Percentiles rank a stretch among this genome's conserved stretches.
These are phyloP conservation scores for Exobasidium rhododendri DNA, from an alignment of 1,284 basidiomycete species.

Conservation along the genomic window DNA sequence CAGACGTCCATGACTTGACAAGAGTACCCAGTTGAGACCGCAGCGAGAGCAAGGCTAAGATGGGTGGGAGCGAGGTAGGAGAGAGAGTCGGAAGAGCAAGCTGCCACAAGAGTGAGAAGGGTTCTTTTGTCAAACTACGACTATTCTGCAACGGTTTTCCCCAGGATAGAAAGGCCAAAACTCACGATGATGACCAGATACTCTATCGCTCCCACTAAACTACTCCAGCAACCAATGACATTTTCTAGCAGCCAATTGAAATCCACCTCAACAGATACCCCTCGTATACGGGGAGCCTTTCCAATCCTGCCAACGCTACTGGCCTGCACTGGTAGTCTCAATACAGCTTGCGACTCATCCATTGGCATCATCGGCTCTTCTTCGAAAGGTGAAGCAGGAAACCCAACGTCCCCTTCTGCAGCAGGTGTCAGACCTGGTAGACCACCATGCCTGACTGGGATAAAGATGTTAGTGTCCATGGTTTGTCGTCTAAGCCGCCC, in stretches of 20 bases:
- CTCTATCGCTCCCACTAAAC: constrained; percentile 26
- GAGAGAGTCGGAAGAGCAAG: constrained; percentile 30
- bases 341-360: neutral
- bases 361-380: neutral
- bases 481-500: too few species aligned
- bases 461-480: too few species aligned
- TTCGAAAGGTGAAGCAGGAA: neutral
- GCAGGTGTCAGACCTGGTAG: neutral
- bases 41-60: constrained; percentile 31
- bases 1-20: constrained; percentile 28
- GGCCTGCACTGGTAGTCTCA: neutral
- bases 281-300: constrained; percentile 29
- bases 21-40: constrained; percentile 28
- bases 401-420: neutral
- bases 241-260: constrained; percentile 35
- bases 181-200: constrained; percentile 29
- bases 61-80: constrained; percentile 33
- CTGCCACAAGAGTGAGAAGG: too few species aligned
- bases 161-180: too few species aligned
- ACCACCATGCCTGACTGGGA: neutral
- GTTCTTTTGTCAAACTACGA: too few species aligned
- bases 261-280: constrained; percentile 30
- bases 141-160: too few species aligned
- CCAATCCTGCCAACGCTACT: neutral
- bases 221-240: constrained; percentile 27